phyloP scores from a whole-genome alignment of 768 basidiomycete genomes.

The Boletus reticulatus region DNA sequence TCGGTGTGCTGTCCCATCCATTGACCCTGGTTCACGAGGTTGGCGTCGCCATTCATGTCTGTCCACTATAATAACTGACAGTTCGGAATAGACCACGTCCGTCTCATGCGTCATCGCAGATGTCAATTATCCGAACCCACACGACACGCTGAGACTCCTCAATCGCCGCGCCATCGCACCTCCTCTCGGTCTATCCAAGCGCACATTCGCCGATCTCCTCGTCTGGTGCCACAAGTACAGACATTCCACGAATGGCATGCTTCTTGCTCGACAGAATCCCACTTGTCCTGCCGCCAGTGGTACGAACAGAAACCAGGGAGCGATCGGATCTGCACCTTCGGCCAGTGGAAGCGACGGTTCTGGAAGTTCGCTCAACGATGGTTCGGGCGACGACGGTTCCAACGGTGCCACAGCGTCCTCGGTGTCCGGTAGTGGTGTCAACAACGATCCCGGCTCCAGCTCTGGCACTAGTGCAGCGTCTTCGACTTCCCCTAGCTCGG shows the following conservation, averaged over 20 bases:
- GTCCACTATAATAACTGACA: background rate
- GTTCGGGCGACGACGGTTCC: background rate
- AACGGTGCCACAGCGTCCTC: background rate
- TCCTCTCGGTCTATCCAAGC: slow-evolving; percentile 23
- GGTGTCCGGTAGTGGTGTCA: background rate
- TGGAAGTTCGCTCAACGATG: background rate
- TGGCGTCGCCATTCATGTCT: background rate
- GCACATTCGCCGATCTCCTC: slow-evolving; percentile 26
- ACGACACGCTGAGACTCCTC: slow-evolving; percentile 23
- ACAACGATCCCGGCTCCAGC: background rate
- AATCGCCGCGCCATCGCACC: slow-evolving; percentile 17
- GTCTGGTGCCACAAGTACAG: slow-evolving; percentile 25
- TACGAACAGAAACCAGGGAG: background rate
- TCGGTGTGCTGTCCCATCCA: slow-evolving; percentile 19
- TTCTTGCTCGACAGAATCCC: slow-evolving; percentile 26
- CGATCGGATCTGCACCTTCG: background rate
- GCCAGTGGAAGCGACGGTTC: background rate
- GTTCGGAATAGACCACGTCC: slow-evolving; percentile 5
- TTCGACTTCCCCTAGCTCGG: background rate
- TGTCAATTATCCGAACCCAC: slow-evolving; percentile 22
- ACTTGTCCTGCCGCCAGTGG: slow-evolving; percentile 9
- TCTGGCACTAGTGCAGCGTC: background rate
- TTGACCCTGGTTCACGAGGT: slow-evolving; percentile 14
- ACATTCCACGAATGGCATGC: slow-evolving; percentile 4
- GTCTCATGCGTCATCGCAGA: slow-evolving; percentile 29